These are phyloP conservation scores for Aspergillus asperescens DNA, from an alignment of 495 filamentous ascomycete genomes.

Conservation along the genomic window DNA sequence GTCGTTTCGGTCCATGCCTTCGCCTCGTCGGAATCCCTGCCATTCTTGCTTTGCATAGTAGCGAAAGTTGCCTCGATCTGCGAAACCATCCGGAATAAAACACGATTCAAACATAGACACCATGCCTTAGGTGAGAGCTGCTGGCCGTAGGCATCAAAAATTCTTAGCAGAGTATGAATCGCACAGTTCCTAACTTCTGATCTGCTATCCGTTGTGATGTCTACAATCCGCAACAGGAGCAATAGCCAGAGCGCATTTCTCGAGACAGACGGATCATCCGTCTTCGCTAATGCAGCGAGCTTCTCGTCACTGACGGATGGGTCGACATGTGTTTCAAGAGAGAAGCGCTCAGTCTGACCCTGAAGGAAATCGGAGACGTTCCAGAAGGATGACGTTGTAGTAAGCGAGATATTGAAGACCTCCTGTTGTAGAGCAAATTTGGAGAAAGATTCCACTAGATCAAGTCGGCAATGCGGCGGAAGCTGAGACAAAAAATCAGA, in stretches of 20 bases:
- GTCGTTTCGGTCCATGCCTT: slow-evolving; percentile 72
- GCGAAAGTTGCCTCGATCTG: slow-evolving; percentile 31
- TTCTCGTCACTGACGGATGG: slow-evolving; percentile 38
- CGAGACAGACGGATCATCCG: slow-evolving; percentile 36
- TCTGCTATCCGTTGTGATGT: slow-evolving; percentile 69
- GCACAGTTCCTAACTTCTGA: slow-evolving; percentile 88
- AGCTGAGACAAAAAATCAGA: slow-evolving; percentile 85
- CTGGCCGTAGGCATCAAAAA: slow-evolving; percentile 87
- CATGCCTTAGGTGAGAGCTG: slow-evolving; percentile 72
- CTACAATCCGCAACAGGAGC: slow-evolving; percentile 70
- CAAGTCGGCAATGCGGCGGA: slow-evolving; percentile 71
- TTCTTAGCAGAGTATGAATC: slow-evolving; percentile 82
- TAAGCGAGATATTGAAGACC: slow-evolving; percentile 92
- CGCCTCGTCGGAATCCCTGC: slow-evolving; percentile 26
- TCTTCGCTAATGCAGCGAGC: slow-evolving; percentile 31
- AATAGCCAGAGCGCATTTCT: slow-evolving; percentile 72
- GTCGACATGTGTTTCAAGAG: slow-evolving; percentile 39
- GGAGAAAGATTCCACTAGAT: slow-evolving; percentile 81
- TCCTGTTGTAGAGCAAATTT: slow-evolving; percentile 81
- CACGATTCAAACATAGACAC: slow-evolving; percentile 73
- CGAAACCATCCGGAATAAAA: slow-evolving; percentile 71
- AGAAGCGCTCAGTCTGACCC: slow-evolving; percentile 40
- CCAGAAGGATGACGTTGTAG: slow-evolving; percentile 92
- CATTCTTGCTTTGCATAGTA: slow-evolving; percentile 21
- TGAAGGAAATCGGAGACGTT: slow-evolving; percentile 83